These are phyloP conservation scores for Inonotus hispidus DNA, from an alignment of 1,284 basidiomycete species.

Conservation along the genomic window DNA sequence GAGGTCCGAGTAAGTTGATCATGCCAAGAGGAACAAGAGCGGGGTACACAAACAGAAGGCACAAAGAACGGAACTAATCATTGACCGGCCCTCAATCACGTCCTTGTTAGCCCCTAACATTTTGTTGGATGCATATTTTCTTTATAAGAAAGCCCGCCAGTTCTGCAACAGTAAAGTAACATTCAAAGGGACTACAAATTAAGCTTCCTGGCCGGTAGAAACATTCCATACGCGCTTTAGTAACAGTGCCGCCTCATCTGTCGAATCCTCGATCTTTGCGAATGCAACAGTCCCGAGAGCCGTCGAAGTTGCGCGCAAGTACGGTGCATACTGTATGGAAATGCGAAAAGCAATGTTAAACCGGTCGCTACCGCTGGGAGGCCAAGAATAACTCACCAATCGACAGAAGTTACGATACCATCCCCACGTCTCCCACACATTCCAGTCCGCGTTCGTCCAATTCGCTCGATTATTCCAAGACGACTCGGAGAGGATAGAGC, in stretches of 20 bases:
- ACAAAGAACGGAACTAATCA: background rate
- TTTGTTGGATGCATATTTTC: background rate
- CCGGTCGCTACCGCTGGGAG: constrained; percentile 4
- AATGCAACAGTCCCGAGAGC: constrained; percentile 64
- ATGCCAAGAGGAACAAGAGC: background rate
- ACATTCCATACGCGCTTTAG: constrained; percentile 67
- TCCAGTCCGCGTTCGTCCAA: constrained; percentile 71
- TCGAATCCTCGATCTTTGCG: constrained; percentile 47
- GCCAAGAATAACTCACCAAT: constrained; percentile 43
- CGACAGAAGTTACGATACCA: constrained; percentile 86
- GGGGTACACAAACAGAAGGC: background rate
- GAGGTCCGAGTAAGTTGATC: background rate
- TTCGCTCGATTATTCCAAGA: constrained; percentile 65
- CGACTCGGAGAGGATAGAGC: constrained; percentile 42
- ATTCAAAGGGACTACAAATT: background rate
- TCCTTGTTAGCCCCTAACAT: background rate
- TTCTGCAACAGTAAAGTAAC: background rate
- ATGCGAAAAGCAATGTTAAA: constrained; percentile 5
- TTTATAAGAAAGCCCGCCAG: background rate
- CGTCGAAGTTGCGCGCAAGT: constrained; percentile 62
- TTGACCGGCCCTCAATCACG: background rate
- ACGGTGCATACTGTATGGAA: constrained; percentile 59
- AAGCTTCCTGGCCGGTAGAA: constrained; percentile 51
- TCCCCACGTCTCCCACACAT: constrained; percentile 77
- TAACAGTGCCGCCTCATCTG: constrained; percentile 50